A percentile compares a stretch with the other conserved stretches of the same genome.
phyloP scores from a whole-genome alignment of 164 flowering plant species.

The Piper betle region DNA sequence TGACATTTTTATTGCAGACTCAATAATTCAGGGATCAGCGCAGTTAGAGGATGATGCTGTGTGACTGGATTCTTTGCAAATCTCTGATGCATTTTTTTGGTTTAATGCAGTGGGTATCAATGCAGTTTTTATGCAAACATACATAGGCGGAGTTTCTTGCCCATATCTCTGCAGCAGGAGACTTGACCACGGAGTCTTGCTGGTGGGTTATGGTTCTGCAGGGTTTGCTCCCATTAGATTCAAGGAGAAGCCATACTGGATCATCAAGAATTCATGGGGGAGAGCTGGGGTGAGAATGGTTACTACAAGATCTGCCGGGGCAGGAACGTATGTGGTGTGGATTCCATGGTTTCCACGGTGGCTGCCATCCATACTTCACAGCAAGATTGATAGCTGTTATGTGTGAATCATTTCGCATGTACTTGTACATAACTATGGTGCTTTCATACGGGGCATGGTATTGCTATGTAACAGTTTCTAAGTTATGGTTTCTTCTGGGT shows the following conservation, averaged over 20 bases:
- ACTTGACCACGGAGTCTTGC: slow-evolving; percentile 75
- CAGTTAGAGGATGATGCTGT: neutral
- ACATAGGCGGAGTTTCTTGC: slow-evolving; percentile 81
- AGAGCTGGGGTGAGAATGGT: slow-evolving; percentile 79
- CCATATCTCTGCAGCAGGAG: slow-evolving; percentile 62
- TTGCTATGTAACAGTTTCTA: no score
- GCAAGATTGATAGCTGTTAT: neutral
- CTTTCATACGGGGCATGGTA: no score
- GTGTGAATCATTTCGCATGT: neutral
- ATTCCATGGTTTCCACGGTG: slow-evolving; percentile 87
- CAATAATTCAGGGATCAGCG: no score
- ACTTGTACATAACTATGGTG: no score
- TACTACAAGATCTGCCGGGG: slow-evolving; percentile 92
- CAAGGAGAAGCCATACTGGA: slow-evolving; percentile 87
- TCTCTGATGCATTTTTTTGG: neutral
- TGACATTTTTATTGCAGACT: no score
- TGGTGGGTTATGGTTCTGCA: slow-evolving; percentile 74
- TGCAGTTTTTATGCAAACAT: slow-evolving; percentile 91
- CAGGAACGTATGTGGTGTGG: slow-evolving; percentile 74
- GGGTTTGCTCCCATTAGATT: slow-evolving; percentile 60
- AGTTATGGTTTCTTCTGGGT: no score
- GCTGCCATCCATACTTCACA: slow-evolving; percentile 30
- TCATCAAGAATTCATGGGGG: slow-evolving; percentile 95
- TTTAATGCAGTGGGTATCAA: slow-evolving; percentile 77
- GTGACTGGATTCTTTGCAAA: neutral